Evolutionary conservation across 164 flowering plant species (phyloP), one percentile per base, ranked within the genome.

Genomic region (Umbilicus rupestris): DNA sequence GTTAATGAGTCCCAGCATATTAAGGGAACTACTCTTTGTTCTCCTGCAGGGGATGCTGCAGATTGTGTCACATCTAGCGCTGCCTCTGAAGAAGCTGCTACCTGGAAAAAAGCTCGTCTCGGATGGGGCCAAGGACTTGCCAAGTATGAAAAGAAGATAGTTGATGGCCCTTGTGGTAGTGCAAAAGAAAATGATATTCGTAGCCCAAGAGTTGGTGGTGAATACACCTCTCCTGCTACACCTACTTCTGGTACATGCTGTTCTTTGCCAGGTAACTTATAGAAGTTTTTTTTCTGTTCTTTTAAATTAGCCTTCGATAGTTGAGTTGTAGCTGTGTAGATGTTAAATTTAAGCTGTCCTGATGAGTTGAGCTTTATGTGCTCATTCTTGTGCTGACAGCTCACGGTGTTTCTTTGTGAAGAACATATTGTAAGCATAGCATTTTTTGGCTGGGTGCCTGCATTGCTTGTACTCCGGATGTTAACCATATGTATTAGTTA

Each of bases 101-200:
- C 89, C 31, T 80, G 83, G 80, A 95, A 95, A 83, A 95, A 89
- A 75, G 93, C 85, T 47, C 90, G 99, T 20, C 98, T 95, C 62
- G 89, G 90, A 28, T 95, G 98, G 98, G 99, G 99, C 33, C 92
- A 95, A 74, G 99, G 99, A 45, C 82, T 95, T 75, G 99, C 99
- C n/a, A 95, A 90, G 75, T 95, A 88, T 72, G 99, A 95, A 78
- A 92, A 88, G 73, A 79, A 84, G 80, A 87, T 84, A 73, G 89
- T 87, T 66, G 97, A 82, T 22, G 95, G 80, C 33, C 92, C 89
- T 52, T 89, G 85, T 47, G 91, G 77, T 44, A 72, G 45, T 70
- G 64, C 44, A 26, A 62, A 52, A 49, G 76, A 77, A 68, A 77
- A 71, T 71, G 85, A 62, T 28, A 49, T 70, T 60, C 31, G 65